These are phyloP conservation scores for Porcisia hertigi DNA, from an alignment of 208 protist genomes.

Conservation along the genomic window DNA sequence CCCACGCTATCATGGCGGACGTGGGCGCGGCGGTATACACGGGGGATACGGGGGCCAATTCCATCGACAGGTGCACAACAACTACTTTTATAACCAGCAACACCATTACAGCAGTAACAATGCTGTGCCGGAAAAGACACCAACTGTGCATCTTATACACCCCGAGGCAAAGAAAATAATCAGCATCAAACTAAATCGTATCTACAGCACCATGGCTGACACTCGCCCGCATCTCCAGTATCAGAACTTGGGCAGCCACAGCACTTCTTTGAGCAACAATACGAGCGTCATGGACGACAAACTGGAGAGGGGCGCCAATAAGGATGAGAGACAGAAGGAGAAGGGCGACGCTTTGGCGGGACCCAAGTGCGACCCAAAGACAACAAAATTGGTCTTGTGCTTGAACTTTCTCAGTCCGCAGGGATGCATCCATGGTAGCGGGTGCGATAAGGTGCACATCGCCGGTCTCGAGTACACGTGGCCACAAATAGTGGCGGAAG, in stretches of 20 bases:
- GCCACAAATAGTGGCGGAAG: constrained; percentile 48
- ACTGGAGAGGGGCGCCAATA: constrained; percentile 1
- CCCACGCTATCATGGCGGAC: constrained; percentile 18
- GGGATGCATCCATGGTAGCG: constrained; percentile 59
- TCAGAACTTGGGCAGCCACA: constrained; percentile 10
- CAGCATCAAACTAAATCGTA: constrained; percentile 67
- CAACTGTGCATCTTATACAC: constrained; percentile 49
- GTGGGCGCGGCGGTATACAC: constrained; percentile 26
- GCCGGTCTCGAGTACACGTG: constrained; percentile 75
- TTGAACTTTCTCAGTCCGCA: constrained; percentile 48
- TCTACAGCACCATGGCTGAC: constrained; percentile 61
- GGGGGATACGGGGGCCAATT: constrained; percentile 21
- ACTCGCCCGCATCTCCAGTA: constrained; percentile 39
- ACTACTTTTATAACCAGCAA: constrained; percentile 49
- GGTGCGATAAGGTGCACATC: constrained; percentile 80
- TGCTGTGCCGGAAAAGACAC: constrained; percentile 70
- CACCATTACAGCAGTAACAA: constrained; percentile 68
- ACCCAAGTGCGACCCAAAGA: constrained; percentile 30
- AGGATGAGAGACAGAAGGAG: constrained; percentile 23
- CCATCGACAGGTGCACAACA: constrained; percentile 48
- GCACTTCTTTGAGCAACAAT: constrained; percentile 19
- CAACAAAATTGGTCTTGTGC: constrained; percentile 50
- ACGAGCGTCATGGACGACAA: constrained; percentile 17
- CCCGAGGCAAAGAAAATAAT: constrained; percentile 47
- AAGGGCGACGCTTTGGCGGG: constrained; percentile 11